phyloP scores from a whole-genome alignment of 1,284 basidiomycete genomes.

The Ceratobasidium sp. region DNA sequence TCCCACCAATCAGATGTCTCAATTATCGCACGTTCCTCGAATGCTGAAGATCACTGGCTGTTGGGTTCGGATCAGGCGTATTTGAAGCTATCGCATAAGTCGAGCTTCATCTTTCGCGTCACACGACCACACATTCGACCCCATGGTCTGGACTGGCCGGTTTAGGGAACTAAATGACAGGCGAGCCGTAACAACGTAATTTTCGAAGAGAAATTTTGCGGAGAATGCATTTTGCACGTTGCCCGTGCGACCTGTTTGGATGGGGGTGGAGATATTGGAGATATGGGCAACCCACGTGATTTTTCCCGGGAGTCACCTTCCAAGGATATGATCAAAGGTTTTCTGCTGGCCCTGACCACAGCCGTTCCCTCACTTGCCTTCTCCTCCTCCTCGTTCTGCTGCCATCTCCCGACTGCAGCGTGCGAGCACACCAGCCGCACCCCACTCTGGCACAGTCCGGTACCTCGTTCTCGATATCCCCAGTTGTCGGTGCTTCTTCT shows the following conservation, averaged over 20 bases:
- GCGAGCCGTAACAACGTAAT: too few relatives aligned
- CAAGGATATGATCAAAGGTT: background rate
- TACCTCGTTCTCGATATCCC: background rate
- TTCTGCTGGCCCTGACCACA: slow-evolving; percentile 7
- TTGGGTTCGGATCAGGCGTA: background rate
- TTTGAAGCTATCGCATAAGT: background rate
- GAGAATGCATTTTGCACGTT: too few relatives aligned
- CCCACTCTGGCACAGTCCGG: too few relatives aligned
- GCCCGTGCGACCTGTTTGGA: too few relatives aligned
- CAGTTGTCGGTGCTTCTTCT: background rate
- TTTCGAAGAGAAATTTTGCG: too few relatives aligned
- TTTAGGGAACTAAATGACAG: background rate
- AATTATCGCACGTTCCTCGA: slow-evolving; percentile 7
- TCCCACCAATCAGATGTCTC: slow-evolving; percentile 16
- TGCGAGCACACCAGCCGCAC: background rate
- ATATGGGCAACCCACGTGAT: background rate
- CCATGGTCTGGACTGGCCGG: background rate
- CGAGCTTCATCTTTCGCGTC: background rate
- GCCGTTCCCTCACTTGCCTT: slow-evolving; percentile 7
- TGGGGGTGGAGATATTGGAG: background rate
- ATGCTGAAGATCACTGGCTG: background rate
- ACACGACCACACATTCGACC: slow-evolving; percentile 19
- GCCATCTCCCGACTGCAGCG: background rate
- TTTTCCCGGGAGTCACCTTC: background rate
- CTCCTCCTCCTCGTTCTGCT: background rate